A percentile compares a stretch with the other conserved stretches of the same genome.
These are phyloP conservation scores for Fraxinus velutina DNA, from an alignment of 305 asterid species.

Conservation along the genomic window DNA sequence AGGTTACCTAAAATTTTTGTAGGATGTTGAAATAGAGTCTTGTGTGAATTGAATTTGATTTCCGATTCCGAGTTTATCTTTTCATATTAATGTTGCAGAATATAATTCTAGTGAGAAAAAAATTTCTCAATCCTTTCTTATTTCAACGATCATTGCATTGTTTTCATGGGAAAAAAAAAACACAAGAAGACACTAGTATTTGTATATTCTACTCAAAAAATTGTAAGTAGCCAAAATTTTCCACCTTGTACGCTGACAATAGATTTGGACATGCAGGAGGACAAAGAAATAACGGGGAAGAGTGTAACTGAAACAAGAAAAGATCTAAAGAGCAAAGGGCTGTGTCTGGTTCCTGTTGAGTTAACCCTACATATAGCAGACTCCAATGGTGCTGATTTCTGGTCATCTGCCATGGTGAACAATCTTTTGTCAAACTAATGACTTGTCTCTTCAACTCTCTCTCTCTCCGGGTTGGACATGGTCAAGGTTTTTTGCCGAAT, in stretches of 20 bases:
- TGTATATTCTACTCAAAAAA: not conserved
- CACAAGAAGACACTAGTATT: not conserved
- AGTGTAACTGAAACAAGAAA: constrained; percentile 16
- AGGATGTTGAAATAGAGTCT: not conserved
- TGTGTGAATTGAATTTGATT: not conserved
- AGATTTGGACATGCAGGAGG: constrained; percentile 35
- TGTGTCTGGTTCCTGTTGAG: constrained; percentile 70
- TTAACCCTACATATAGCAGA: constrained; percentile 48
- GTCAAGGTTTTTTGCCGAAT: too few species aligned
- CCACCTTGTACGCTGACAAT: not conserved
- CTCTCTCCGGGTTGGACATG: too few species aligned
- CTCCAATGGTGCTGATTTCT: constrained; percentile 70
- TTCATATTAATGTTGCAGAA: not conserved
- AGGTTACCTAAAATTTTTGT: not conserved
- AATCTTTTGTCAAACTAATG: constrained; percentile 31
- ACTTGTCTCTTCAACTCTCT: too few species aligned
- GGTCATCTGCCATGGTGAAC: constrained; percentile 55
- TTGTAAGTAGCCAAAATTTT: not conserved
- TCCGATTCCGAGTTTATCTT: not conserved
- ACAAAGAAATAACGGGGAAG: constrained; percentile 16
- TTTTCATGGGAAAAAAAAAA: not conserved
- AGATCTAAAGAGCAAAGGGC: constrained; percentile 64
- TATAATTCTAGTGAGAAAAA: too few species aligned
- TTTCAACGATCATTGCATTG: not conserved
- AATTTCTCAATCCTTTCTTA: not conserved